A percentile compares a stretch with the other conserved stretches of the same genome.
Evolutionary conservation across 1,284 basidiomycete species (phyloP).

Genomic region (Moniliella sp.): DNA sequence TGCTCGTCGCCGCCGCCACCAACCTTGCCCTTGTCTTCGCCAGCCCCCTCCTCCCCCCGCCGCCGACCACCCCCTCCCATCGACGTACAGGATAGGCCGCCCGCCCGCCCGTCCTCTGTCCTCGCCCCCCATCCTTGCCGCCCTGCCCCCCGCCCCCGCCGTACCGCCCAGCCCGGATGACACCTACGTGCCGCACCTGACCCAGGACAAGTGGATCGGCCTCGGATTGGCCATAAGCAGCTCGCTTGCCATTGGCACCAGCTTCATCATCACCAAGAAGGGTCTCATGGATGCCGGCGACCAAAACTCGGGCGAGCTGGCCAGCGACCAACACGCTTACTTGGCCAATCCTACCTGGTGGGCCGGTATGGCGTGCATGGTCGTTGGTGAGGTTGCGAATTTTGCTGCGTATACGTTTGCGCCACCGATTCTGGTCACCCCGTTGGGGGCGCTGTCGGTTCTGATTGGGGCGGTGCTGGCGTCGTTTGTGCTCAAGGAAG

Average conservation of each 20-base stretch:
- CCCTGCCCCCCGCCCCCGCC: too few relatives aligned
- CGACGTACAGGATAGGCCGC: too few relatives aligned
- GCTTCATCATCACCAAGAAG: conserved; percentile 33
- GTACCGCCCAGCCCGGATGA: too few relatives aligned
- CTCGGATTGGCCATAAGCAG: conserved; percentile 27
- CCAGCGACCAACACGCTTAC: conserved; percentile 40
- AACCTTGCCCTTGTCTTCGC: too few relatives aligned
- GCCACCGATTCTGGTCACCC: conserved; percentile 86
- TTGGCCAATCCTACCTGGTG: conserved; percentile 89
- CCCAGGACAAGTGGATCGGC: conserved; percentile 31
- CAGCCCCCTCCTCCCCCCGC: too few relatives aligned
- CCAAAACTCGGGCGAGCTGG: conserved; percentile 29
- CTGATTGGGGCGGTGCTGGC: conserved; percentile 64
- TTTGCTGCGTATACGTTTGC: conserved; percentile 97
- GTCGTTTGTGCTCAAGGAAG: conserved; percentile 75
- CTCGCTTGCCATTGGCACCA: conserved; percentile 29
- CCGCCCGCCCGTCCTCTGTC: too few relatives aligned
- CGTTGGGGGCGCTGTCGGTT: conserved; percentile 79
- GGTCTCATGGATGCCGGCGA: conserved; percentile 30
- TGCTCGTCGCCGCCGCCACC: too few relatives aligned
- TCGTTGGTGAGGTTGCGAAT: conserved; percentile 48
- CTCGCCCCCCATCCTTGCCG: too few relatives aligned
- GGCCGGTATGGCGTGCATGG: conserved; percentile 67
- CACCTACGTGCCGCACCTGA: too few relatives aligned
- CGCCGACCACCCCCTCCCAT: too few relatives aligned